Evolutionary conservation across 2,329 filamentous ascomycete species (phyloP).

Genomic region (Rhinocladiella similis): DNA sequence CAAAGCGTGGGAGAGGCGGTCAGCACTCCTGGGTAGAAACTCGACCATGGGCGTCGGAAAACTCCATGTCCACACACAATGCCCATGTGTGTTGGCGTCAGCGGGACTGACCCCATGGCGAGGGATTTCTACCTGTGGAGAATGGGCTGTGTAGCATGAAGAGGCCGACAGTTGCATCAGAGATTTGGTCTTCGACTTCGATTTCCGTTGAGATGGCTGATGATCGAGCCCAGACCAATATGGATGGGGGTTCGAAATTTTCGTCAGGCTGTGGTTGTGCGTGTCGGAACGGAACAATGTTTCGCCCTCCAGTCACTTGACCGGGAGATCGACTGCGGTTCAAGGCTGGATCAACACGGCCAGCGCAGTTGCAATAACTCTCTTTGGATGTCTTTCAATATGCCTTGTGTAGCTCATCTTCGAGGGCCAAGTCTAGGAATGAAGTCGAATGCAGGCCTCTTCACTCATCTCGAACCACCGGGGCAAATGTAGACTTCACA

Average conservation of each 20-base stretch:
- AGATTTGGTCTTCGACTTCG: no score
- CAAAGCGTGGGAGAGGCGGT: conserved; percentile 15
- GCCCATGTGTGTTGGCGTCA: not conserved
- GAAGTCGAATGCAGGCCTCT: no score
- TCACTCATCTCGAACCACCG: no score
- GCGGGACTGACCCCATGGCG: not conserved
- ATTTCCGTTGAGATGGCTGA: no score
- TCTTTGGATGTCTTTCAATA: not conserved
- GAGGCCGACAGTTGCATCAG: no score
- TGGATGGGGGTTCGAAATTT: not conserved
- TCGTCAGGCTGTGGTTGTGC: not conserved
- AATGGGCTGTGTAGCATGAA: no score
- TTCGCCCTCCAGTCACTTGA: not conserved
- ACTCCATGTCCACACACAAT: no score
- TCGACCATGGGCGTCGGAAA: not conserved
- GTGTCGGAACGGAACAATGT: not conserved
- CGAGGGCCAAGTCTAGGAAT: no score
- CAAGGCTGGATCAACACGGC: not conserved
- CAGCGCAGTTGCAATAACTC: not conserved
- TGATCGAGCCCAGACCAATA: not conserved
- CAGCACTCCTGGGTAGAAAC: not conserved
- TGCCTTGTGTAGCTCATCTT: not conserved
- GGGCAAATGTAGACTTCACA: no score
- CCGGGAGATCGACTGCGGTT: not conserved
- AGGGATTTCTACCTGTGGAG: not conserved